Base-by-base conservation (phyloP, 495 filamentous ascomycete species). In the Penicillium antarcticum region DNA sequence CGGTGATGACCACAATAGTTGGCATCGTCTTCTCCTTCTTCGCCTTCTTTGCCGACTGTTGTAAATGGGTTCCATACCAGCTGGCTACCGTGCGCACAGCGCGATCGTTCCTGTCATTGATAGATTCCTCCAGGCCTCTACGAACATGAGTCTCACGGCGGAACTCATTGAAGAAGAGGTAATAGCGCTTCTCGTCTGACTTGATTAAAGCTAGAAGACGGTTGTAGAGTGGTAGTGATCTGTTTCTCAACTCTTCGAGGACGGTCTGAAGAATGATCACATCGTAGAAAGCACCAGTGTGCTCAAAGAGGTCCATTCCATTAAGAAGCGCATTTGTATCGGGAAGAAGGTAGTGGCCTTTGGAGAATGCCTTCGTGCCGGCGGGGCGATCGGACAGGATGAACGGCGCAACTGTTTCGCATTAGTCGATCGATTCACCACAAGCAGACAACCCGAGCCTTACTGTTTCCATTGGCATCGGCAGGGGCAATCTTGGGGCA, bases 151-250 rank as follows among this genome's bases (percentile, higher is more conserved):
- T 98, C 70, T 98, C 94, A 36, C 87, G 75, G 35, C 94, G 83
- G 63, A 98, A 98, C 51, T 98, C 94, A 68, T 98, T 98, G 79
- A 97, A 97, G 71, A 98, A 98, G 39, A 98, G 88, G 66, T 96
- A 97, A 63, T 95, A 97, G 12, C 92, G 83, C 72, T 97, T 97
- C 32, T 95, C 91, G 60, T 95, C 89, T 58, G 91, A 96, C 66
- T 88, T 95, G 24, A 91, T 95, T 59, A 98, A 73, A 16, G 84
- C 80, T 44, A 97, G 82, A 14, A 97, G 77, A 34, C 94, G 91
- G 62, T 96, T 96, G 75, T 97, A 98, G 43, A 98, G 78, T 18
- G 94, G 94, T 45, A 97, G 67, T 9, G 94, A 97, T 42, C 92
- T 84, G 65, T 97, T 96, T 57, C 88, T 85, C 42, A 98, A 81